phyloP scores from a whole-genome alignment of 129 eudicot species.

The Flaveria sonorensis region DNA sequence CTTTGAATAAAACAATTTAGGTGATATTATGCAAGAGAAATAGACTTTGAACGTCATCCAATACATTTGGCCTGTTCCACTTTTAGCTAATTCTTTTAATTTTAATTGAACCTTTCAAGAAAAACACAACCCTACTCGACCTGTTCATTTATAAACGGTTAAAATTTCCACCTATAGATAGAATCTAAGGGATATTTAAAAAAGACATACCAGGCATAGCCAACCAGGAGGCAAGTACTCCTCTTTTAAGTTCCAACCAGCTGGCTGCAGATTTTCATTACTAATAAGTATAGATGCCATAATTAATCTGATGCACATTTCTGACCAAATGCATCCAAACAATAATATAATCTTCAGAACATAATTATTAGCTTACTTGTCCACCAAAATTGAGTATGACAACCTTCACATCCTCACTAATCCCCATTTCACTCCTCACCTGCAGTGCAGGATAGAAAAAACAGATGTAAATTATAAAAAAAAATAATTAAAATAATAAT shows the following conservation, averaged over 20 bases:
- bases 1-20: background rate
- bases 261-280: conserved; percentile 65
- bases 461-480: background rate
- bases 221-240: conserved; percentile 91
- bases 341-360: conserved; percentile 1
- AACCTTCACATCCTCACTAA: conserved; percentile 76
- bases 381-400: conserved; percentile 98
- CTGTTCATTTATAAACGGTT: background rate
- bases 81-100: background rate
- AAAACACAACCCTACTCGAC: background rate
- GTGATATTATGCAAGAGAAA: background rate
- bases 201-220: conserved; percentile 77
- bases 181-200: background rate
- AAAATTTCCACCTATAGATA: background rate
- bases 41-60: background rate
- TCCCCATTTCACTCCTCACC: conserved; percentile 90
- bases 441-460: conserved; percentile 30
- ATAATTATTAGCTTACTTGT: conserved; percentile 55
- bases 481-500: background rate
- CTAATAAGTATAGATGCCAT: background rate
- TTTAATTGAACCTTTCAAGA: background rate
- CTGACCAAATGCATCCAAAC: background rate
- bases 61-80: background rate
- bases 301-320: background rate
- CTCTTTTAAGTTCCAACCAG: conserved; percentile 88